Percentiles rank a stretch among this genome's conserved stretches.
phyloP scores from a whole-genome alignment of 2,329 filamentous ascomycete genomes.

The Diaporthe longicolla region DNA sequence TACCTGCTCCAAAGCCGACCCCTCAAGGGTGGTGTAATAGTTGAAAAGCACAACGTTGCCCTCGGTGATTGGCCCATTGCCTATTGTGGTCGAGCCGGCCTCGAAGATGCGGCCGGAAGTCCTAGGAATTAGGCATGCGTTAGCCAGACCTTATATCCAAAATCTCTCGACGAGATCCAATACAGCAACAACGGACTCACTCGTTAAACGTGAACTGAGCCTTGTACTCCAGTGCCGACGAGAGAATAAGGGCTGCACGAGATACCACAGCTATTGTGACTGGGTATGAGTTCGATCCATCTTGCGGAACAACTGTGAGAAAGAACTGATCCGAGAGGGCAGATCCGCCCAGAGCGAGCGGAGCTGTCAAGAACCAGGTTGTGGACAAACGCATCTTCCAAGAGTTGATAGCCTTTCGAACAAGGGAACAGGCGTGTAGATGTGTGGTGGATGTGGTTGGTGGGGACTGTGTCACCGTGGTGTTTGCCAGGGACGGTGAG shows the following conservation, averaged over 20 bases:
- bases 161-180: not conserved
- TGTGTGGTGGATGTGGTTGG: not conserved
- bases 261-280: slow-evolving; percentile 23
- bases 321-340: slow-evolving; percentile 11
- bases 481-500: not conserved
- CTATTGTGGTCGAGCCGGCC: not conserved
- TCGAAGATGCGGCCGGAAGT: slow-evolving; percentile 29
- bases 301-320: slow-evolving; percentile 19
- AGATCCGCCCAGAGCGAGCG: not conserved
- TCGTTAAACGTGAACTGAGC: slow-evolving; percentile 14
- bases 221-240: slow-evolving; percentile 24
- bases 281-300: slow-evolving; percentile 20
- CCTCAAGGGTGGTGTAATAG: not conserved
- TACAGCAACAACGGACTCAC: not conserved
- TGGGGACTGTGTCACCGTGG: no score
- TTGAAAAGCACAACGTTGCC: slow-evolving; percentile 31
- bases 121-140: not conserved
- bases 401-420: not conserved
- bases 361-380: not conserved
- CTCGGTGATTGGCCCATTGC: slow-evolving; percentile 21
- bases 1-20: slow-evolving; percentile 13
- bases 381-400: not conserved
- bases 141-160: not conserved
- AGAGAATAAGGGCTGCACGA: slow-evolving; percentile 28
- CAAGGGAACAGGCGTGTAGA: not conserved